Conservation (phyloP, 306 rosid genomes). For the Hylodesmum podocarpum region DNA sequence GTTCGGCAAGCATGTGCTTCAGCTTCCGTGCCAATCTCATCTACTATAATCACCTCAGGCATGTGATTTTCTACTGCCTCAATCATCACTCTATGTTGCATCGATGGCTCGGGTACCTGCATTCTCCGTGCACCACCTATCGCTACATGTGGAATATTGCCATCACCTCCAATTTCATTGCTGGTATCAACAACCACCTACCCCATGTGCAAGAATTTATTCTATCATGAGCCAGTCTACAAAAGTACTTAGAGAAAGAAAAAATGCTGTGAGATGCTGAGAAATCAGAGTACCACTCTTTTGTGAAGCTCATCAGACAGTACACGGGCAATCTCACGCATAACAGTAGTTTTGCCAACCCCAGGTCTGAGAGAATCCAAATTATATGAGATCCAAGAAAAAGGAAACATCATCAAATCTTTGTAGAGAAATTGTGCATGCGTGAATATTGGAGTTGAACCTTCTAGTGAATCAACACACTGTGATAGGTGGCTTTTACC, state of each 20-base stretch:
- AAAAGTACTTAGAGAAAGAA: conserved; percentile 5
- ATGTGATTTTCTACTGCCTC: conserved; percentile 83
- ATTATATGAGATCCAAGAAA: neutral
- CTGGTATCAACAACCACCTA: conserved; percentile 75
- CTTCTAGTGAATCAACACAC: neutral
- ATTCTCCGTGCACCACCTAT: conserved; percentile 71
- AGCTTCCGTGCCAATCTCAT: conserved; percentile 72
- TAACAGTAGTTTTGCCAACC: conserved; percentile 74
- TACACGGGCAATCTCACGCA: conserved; percentile 70
- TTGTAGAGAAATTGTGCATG: neutral
- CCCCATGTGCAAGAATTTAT: conserved; percentile 28
- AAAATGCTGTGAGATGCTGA: neutral
- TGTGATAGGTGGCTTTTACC: conserved; percentile 2
- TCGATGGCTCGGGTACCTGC: conserved; percentile 67
- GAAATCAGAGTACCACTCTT: conserved; percentile 59
- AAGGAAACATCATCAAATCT: neutral
- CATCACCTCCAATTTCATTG: conserved; percentile 77
- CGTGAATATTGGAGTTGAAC: neutral
- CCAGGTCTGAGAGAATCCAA: conserved; percentile 59
- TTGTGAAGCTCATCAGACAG: conserved; percentile 64
- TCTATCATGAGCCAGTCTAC: conserved; percentile 1
- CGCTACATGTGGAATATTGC: conserved; percentile 72
- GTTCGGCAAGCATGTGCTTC: conserved; percentile 76
- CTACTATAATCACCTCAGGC: conserved; percentile 77
- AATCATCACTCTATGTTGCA: conserved; percentile 72